Evolutionary conservation across 129 eudicot genomes (phyloP), one percentile per base, ranked within the genome.

Genomic region (Ambrosia trifida): DNA sequence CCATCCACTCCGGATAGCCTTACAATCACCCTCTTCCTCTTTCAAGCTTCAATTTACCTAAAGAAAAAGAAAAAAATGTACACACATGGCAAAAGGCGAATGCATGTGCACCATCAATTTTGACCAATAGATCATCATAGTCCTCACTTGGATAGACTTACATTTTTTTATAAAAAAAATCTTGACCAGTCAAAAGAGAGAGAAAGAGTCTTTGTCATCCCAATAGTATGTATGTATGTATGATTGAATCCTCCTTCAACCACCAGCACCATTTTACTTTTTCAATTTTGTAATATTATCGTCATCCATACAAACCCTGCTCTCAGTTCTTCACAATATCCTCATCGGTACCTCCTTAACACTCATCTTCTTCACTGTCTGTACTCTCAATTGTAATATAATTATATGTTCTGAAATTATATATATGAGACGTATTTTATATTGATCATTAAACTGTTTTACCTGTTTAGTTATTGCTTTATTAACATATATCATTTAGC

Each of bases 181-280:
- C 50, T 77, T 78, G 82, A 78, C 64, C 41, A 72, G 82, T 78
- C 82, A 78, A 78, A 70, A 30, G 56, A 57, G 72, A 52, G 46
- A 66, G 69, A 53, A 9, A 47, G 58, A 73, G 50, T 30, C 20
- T 12, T 56, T 54, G 28, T 9, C 56, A 57, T 43, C 67, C 53
- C 64, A 73, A 59, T 31, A 17, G 18, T 59, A 47, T 62, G 69
- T 46, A 36, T 13, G 19, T 40, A 59, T 44, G 41, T 19, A 17
- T 59, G 43, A 7, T 16, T 24, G 32, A 73, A 2, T 33, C n/a
- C 11, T 41, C 40, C 49, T 41, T 59, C 20, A 54, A 30, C 32
- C 11, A 40, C 43, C 65, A 59, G 2, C 41, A 59, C 65, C 65
- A 59, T 59, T 59, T 32, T 32, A 59, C 65, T 1, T 31, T 65